phyloP scores from a whole-genome alignment of 1,139 yeast genomes.

The Geotrichum histeridarum region DNA sequence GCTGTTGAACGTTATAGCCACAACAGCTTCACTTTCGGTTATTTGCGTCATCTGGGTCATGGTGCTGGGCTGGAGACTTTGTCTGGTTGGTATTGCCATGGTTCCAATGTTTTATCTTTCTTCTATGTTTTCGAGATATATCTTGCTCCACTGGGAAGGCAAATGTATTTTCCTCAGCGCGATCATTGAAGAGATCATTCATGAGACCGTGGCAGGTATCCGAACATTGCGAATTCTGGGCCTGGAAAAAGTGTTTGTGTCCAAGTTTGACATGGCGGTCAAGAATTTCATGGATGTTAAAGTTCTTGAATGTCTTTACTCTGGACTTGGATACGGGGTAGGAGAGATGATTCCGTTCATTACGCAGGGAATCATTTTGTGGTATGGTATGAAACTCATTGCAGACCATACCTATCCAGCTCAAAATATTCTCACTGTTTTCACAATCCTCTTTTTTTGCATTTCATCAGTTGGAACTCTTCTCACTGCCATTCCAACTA shows the following conservation, averaged over 20 bases:
- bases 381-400: slow-evolving; percentile 70
- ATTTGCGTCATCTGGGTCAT: slow-evolving; percentile 76
- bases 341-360: slow-evolving; percentile 51
- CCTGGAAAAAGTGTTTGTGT: slow-evolving; percentile 46
- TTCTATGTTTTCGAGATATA: slow-evolving; percentile 49
- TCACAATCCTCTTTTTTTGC: slow-evolving; percentile 69
- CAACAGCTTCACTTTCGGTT: slow-evolving; percentile 49
- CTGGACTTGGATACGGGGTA: slow-evolving; percentile 59
- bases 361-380: slow-evolving; percentile 66
- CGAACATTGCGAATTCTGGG: slow-evolving; percentile 59
- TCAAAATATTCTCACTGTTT: slow-evolving; percentile 58
- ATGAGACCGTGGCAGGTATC: slow-evolving; percentile 56
- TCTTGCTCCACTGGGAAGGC: slow-evolving; percentile 54
- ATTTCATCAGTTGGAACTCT: slow-evolving; percentile 57
- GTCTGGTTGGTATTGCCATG: slow-evolving; percentile 73
- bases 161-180: slow-evolving; percentile 55
- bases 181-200: slow-evolving; percentile 48
- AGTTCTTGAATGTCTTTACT: slow-evolving; percentile 24
- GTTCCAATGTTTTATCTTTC: slow-evolving; percentile 56
- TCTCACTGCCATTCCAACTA: slow-evolving; percentile 64
- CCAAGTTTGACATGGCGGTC: slow-evolving; percentile 28
- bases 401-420: slow-evolving; percentile 51
- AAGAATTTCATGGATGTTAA: slow-evolving; percentile 29
- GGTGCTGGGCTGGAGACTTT: slow-evolving; percentile 76
- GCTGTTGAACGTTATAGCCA: slow-evolving; percentile 51